Evolutionary conservation across 2,329 filamentous ascomycete species (phyloP).

Genomic region (Pseudocercospora ulei): DNA sequence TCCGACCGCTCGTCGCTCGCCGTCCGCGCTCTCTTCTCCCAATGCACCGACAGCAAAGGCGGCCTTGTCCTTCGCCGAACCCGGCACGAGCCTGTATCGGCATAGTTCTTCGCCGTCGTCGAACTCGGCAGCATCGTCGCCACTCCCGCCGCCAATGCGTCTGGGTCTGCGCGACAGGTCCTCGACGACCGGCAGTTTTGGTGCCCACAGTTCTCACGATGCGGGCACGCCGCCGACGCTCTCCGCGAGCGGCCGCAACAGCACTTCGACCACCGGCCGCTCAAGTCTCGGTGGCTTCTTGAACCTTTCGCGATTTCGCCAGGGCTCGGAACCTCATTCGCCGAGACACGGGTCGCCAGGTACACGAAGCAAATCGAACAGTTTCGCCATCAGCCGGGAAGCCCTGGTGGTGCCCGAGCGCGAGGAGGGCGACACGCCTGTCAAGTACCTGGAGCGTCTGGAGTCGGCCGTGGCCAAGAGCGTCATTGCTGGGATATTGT

Average conservation of each 20-base stretch:
- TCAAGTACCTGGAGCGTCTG: constrained; percentile 74
- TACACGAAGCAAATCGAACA: constrained; percentile 71
- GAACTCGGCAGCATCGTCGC: constrained; percentile 53
- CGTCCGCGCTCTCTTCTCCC: constrained; percentile 36
- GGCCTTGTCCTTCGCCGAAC: constrained; percentile 41
- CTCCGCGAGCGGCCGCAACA: constrained; percentile 53
- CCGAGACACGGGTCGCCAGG: constrained; percentile 62
- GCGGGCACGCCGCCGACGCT: constrained; percentile 56
- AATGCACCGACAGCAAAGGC: constrained; percentile 45
- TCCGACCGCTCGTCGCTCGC: constrained; percentile 23
- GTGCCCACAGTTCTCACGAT: constrained; percentile 59
- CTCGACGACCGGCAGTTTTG: constrained; percentile 75
- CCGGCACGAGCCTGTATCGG: constrained; percentile 45
- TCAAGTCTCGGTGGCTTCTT: constrained; percentile 90
- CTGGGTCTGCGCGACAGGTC: constrained; percentile 63
- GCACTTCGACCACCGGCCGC: constrained; percentile 71
- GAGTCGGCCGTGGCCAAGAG: constrained; percentile 72
- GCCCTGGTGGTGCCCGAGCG: constrained; percentile 62
- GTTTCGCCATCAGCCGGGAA: constrained; percentile 66
- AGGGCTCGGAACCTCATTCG: constrained; percentile 63
- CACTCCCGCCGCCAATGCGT: constrained; percentile 50
- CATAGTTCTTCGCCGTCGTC: constrained; percentile 55
- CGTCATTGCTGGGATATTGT: constrained; percentile 72
- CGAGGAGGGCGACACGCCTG: constrained; percentile 78
- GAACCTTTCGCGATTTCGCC: constrained; percentile 63